Conservation (phyloP, 768 basidiomycete genomes). For the Boletus vinaceobasis region DNA sequence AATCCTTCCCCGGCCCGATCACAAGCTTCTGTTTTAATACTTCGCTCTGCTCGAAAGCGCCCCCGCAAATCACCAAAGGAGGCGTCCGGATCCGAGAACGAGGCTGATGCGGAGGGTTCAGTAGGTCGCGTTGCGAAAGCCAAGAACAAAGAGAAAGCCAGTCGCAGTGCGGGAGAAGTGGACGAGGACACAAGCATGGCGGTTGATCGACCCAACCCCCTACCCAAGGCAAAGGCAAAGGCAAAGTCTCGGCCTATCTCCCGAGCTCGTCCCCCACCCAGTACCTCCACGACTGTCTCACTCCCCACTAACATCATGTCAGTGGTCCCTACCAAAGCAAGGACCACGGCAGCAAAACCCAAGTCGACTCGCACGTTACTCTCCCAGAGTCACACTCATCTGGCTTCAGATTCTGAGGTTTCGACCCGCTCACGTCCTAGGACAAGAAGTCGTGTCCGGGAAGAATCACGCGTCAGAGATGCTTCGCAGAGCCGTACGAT, state of each 20-base stretch:
- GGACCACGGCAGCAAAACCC: not conserved
- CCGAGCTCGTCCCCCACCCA: conserved; percentile 2
- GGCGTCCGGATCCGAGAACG: conserved; percentile 16
- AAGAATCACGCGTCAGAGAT: conserved; percentile 19
- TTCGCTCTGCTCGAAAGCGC: conserved; percentile 22
- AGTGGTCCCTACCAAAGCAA: conserved; percentile 1
- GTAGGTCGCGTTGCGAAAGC: conserved; percentile 5
- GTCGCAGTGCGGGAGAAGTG: not conserved
- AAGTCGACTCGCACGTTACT: conserved; percentile 17
- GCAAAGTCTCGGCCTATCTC: conserved; percentile 16
- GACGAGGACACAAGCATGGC: conserved; percentile 7
- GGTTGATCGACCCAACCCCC: conserved; percentile 3
- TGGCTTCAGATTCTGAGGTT: conserved; percentile 23
- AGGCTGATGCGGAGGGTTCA: conserved; percentile 11
- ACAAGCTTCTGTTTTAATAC: conserved; percentile 6
- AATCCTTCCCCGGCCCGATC: conserved; percentile 25
- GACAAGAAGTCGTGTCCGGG: conserved; percentile 23
- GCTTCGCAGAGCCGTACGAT: conserved; percentile 1
- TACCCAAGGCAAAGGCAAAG: conserved; percentile 11
- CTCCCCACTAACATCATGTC: not conserved
- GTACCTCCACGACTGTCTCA: conserved; percentile 1
- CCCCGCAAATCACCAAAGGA: conserved; percentile 23
- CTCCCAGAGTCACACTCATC: conserved; percentile 20
- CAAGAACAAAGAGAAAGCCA: conserved; percentile 5
- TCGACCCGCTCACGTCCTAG: conserved; percentile 18